Evolutionary conservation across 257 asterid genomes (phyloP), one percentile per base, ranked within the genome.

Genomic region (Rubia yunnanensis): DNA sequence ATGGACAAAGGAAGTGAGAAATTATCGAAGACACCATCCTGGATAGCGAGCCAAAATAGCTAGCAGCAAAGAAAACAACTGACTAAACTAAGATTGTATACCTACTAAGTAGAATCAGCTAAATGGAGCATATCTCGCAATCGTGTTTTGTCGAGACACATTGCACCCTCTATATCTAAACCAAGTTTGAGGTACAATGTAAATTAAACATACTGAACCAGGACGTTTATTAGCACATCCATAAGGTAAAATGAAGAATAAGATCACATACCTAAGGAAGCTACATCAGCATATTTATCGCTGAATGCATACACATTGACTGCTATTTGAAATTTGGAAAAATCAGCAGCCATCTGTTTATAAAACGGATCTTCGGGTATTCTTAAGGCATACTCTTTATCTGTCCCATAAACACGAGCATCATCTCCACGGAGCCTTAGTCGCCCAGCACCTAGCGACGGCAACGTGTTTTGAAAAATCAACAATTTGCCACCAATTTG

Each of bases 261-360:
- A 66, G 62, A 63, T 36, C 81, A 41, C 81, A 41, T 79, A 94
- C 99, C 99, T 79, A 94, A 75, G 63, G 99, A 86, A 69, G 97
- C 96, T 77, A 94, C 74, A 69, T 94, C 99, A 14, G 84, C 88
- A 77, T 86, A 94, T 79, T 88, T 94, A 67, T 90, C 99, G 55
- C 96, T 86, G 85, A 86, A 94, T 44, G 91, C 95, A 82, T 94
- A 94, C 52, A 90, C 72, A 78, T 94, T 94, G 59, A 86, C 95
- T 64, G 99, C 90, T 77, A 94, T 85, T 81, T 94, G 99, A 79
- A 62, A 84, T 86, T 90, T 90, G 54, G 97, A 90, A 65, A 90
- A 85, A 86, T 94, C 99, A 82, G 99, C 99, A 83, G 99, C 99
- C 99, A 94, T 94, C 72, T 94, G 99, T 75, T 94, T 94, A 81